Evolutionary conservation across 495 filamentous ascomycete genomes (phyloP), one percentile per base, ranked within the genome.

Genomic region (Aspergillus taichungensis): DNA sequence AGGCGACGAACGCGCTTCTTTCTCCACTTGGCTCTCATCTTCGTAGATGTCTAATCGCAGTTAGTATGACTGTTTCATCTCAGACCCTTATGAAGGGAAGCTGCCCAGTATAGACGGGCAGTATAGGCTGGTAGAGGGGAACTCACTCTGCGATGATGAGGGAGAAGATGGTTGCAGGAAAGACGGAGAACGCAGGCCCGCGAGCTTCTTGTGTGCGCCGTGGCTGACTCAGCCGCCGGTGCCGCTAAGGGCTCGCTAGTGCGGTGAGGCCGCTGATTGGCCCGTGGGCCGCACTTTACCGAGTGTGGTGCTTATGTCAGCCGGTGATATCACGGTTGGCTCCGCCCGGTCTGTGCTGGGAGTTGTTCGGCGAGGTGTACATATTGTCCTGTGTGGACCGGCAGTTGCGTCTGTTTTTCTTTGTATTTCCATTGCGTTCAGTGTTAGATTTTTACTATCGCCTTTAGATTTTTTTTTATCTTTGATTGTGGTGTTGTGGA

Each of bases 21-120:
- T 80, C 89, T 88, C 89, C 89, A 95, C 78, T 95, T 95, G 60
- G 87, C 87, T 88, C 89, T 89, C 89, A 95, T 94, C 81, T 79
- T 90, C 80, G 75, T 61, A 66, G 63, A 66, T 24, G n/a, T 24
- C 18, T 24, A 24, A 24, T 24, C 18, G 18, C 4, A 24, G 18
- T 24, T 24, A 24, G 18, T 24, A 24, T 24, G n/a, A 24, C 18
- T 24, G 2, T 24, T 24, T 24, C 18, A n/a, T 24, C 18, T 24
- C 18, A 24, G 4, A 2, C 18, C 18, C 18, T 24, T 24, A 24
- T 24, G 18, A 24, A 24, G 18, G 18, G 18, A 24, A 24, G 18
- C 18, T 1, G 18, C 18, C 18, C 18, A 24, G 18, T 24, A 24
- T 24, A 24, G 18, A 4, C 18, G n/a, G n/a, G n/a, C n/a, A n/a